Evolutionary conservation across 345 rosid genomes (phyloP).

Genomic region (Eutrema heterophyllum): DNA sequence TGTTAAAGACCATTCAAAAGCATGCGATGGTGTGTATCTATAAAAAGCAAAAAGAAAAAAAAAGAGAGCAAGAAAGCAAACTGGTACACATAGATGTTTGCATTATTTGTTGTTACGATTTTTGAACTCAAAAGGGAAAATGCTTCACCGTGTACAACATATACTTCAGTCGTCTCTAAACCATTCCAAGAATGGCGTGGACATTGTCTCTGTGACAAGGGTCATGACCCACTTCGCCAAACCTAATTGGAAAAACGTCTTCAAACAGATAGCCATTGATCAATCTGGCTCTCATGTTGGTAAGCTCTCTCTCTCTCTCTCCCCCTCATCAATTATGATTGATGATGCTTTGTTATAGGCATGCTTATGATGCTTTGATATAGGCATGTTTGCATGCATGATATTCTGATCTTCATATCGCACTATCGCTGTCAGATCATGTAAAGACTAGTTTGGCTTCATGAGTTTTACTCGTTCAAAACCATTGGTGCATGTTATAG

Average conservation of each 20-base stretch:
- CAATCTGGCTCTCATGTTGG: neutral
- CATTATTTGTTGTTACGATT: too few species aligned
- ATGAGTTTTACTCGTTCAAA: neutral
- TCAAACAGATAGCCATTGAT: neutral
- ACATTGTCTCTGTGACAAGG: neutral
- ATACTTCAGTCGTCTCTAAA: neutral
- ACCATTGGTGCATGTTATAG: neutral
- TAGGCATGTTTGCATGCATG: neutral
- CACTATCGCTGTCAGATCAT: neutral
- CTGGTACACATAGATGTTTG: too few species aligned
- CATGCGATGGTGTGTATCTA: too few species aligned
- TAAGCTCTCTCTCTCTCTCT: neutral
- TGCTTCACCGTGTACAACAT: too few species aligned
- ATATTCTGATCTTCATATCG: neutral
- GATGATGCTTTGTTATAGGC: too few species aligned
- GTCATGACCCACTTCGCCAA: neutral
- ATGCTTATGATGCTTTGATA: too few species aligned
- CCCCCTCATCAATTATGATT: too few species aligned
- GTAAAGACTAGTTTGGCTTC: neutral
- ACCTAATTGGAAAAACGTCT: neutral
- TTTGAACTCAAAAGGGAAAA: too few species aligned
- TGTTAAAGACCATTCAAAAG: too few species aligned
- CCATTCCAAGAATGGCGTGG: neutral
- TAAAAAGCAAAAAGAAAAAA: too few species aligned
- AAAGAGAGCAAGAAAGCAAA: too few species aligned